Evolutionary conservation across 176 grass and related monocot genomes (phyloP).

Genomic region (barley (Hordeum vulgare)): MorexV3_pseudomolecules_assembly NC_058518.1:495780789-495781288

Average conservation of each 20-base stretch:
- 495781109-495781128: conserved; percentile 66
- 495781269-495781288: conserved; percentile 69
- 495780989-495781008: conserved; percentile 84
- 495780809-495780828: conserved; percentile 85
- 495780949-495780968: conserved; percentile 70
- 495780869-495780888: neutral
- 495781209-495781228: conserved; percentile 69
- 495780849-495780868: neutral
- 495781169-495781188: conserved; percentile 80
- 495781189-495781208: conserved; percentile 61
- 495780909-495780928: neutral
- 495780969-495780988: conserved; percentile 65
- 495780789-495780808: conserved; percentile 74
- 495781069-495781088: conserved; percentile 67
- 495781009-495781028: conserved; percentile 80
- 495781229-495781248: conserved; percentile 44
- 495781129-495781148: conserved; percentile 52
- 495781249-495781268: conserved; percentile 40
- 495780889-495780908: neutral
- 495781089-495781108: conserved; percentile 84
- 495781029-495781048: conserved; percentile 82
- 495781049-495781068: conserved; percentile 55
- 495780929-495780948: conserved; percentile 38
- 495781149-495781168: conserved; percentile 77
- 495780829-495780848: conserved; percentile 86